Evolutionary conservation across 2,329 filamentous ascomycete genomes (phyloP), one percentile per base, ranked within the genome.

Genomic region (Sclerotinia nivalis): DNA sequence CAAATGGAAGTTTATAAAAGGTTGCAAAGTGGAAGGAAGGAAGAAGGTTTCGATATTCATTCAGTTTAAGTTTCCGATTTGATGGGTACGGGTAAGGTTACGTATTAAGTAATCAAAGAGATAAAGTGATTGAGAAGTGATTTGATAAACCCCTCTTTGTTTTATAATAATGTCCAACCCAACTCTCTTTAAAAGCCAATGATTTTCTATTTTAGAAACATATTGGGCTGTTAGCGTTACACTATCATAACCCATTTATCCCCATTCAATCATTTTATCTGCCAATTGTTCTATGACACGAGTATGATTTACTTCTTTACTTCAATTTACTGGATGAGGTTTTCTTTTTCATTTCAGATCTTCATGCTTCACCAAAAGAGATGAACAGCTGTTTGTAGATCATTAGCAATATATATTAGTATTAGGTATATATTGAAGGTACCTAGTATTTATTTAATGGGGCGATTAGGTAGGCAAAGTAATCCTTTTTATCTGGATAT

Each of bases 241-340:
- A 72, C 70, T 59, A 72, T 66, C 34, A 25, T n/a, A 22, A 45
- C 15, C 56, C 43, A 15, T 47, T 55, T 20, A 34, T 34, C 49
- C 50, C 40, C 34, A 59, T 59, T 68, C 12, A 15, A 54, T 45
- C 34, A 40, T 10, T 49, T 49, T 25, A 43, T 68, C 66, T 68
- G 45, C 76, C 76, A 77, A 78, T 77, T 62, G 68, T 58, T 71
- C 40, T 13, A 52, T 59, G 74, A 76, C 76, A 77, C 76, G 75
- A 74, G 61, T 66, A 60, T n/a, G 40, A 66, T 40, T n/a, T n/a
- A n/a, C n/a, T n/a, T n/a, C 58, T 22, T 13, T 13, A 10, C 1
- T 15, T 58, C 55, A 34, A 60, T 45, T 60, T 31, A 60, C 31
- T 37, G 54, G 54, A 71, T 73, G 68, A 73, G 75, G 73, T 71